A percentile compares a stretch with the other conserved stretches of the same genome.
Conservation (phyloP, 805 yeast genomes). For the Diddensiella transvaalensis region DNA sequence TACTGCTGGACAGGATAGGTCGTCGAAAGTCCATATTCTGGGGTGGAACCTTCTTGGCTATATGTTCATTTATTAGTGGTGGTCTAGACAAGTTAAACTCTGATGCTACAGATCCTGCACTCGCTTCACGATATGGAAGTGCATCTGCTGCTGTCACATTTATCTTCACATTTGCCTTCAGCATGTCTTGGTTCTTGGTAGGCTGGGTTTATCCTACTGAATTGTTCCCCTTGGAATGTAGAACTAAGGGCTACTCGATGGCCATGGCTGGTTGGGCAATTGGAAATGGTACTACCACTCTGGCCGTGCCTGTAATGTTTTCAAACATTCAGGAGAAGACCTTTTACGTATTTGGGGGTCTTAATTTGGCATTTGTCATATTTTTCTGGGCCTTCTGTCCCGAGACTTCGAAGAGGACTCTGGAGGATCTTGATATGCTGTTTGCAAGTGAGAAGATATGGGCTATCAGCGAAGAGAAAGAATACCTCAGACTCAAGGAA, state of each 20-base stretch:
- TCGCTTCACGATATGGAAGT: not conserved
- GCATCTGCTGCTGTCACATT: conserved; percentile 10
- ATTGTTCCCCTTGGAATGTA: conserved; percentile 8
- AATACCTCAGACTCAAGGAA: conserved; percentile 3
- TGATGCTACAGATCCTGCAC: not conserved
- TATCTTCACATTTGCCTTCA: conserved; percentile 9
- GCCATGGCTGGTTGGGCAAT: conserved; percentile 17
- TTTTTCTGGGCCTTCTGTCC: conserved; percentile 35
- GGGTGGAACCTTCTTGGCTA: conserved; percentile 2
- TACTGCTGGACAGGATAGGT: conserved; percentile 5
- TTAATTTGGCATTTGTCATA: conserved; percentile 21
- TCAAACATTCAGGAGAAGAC: conserved; percentile 41
- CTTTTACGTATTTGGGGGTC: conserved; percentile 34
- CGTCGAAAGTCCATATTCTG: not conserved
- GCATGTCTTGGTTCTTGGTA: conserved; percentile 10
- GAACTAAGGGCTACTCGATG: conserved; percentile 10
- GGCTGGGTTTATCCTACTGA: conserved; percentile 13
- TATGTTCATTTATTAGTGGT: conserved; percentile 1
- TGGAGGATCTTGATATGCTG: conserved; percentile 42
- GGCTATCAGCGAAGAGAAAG: conserved; percentile 7
- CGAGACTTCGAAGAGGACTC: conserved; percentile 41
- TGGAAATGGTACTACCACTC: conserved; percentile 14
- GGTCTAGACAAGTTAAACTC: not conserved
- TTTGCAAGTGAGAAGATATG: conserved; percentile 23
- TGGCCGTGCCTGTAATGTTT: conserved; percentile 37